Evolutionary conservation across 306 rosid species (phyloP).

Genomic region (Clitoria ternatea): DNA sequence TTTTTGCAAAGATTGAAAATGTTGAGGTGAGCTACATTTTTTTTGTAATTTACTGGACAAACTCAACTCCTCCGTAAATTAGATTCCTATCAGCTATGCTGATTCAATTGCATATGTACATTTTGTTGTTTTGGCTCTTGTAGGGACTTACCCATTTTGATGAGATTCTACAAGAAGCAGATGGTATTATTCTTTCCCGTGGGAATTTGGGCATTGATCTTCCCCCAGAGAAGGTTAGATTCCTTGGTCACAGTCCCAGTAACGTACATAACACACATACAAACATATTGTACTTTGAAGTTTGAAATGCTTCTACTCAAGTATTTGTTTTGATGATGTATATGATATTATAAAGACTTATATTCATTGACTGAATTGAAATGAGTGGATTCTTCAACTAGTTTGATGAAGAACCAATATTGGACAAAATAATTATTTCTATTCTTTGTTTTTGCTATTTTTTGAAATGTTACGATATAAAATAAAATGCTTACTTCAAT

Average conservation of each 20-base stretch:
- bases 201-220: conserved; percentile 96
- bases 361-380: conserved; percentile 1
- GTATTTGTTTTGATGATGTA: background rate
- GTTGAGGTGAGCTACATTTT: conserved; percentile 57
- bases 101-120: background rate
- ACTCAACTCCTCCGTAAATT: background rate
- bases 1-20: conserved; percentile 89
- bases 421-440: background rate
- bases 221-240: conserved; percentile 91
- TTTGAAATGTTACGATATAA: background rate
- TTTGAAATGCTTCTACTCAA: background rate
- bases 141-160: conserved; percentile 90
- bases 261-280: too few relatives aligned
- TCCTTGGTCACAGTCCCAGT: too few relatives aligned
- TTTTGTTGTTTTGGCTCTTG: conserved; percentile 21
- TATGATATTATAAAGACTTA: background rate
- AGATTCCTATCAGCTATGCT: conserved; percentile 6
- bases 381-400: background rate
- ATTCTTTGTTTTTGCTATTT: background rate
- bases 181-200: conserved; percentile 89
- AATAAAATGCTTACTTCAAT: background rate
- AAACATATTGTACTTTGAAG: too few relatives aligned
- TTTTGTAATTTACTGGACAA: conserved; percentile 2
- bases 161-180: conserved; percentile 92
- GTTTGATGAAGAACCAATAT: background rate